A percentile compares a stretch with the other conserved stretches of the same genome.
phyloP scores from a whole-genome alignment of 176 grass and related monocot species.

The Saccharum officinarum region DNA sequence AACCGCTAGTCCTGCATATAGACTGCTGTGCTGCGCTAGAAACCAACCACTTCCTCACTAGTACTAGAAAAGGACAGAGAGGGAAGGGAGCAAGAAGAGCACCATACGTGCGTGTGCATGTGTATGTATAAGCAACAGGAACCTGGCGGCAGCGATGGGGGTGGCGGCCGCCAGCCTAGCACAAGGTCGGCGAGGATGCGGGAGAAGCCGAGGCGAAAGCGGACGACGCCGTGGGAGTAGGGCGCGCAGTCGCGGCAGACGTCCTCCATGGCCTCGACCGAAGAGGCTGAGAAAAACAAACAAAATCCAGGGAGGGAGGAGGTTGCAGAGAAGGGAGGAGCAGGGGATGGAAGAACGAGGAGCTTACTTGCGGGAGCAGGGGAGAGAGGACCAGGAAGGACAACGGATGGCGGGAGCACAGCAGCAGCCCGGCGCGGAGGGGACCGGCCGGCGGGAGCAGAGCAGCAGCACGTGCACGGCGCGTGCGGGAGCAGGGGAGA shows the following conservation, averaged over 20 bases:
- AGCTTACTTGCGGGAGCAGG: too few relatives aligned
- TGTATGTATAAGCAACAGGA: not conserved
- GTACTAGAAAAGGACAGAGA: not conserved
- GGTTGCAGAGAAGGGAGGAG: too few relatives aligned
- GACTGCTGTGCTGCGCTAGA: not conserved
- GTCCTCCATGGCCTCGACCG: constrained; percentile 65
- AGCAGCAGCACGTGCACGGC: too few relatives aligned
- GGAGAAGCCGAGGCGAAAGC: constrained; percentile 57
- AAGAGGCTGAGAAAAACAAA: constrained; percentile 57
- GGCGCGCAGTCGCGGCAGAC: constrained; percentile 59
- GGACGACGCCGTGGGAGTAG: constrained; percentile 52
- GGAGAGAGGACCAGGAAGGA: too few relatives aligned
- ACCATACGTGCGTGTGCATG: not conserved
- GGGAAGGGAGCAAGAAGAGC: not conserved
- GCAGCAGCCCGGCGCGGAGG: too few relatives aligned
- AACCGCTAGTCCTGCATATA: not conserved
- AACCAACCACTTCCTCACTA: not conserved
- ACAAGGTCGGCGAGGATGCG: constrained; percentile 55
- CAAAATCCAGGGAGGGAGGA: too few relatives aligned
- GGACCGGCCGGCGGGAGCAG: too few relatives aligned
- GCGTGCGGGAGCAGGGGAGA: too few relatives aligned
- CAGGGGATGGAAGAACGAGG: too few relatives aligned
- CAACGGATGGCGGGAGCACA: too few relatives aligned
- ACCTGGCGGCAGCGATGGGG: not conserved
- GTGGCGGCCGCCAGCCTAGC: constrained; percentile 16